Evolutionary conservation across 768 basidiomycete genomes (phyloP).

Genomic region (Tephrocybe sp.): DNA sequence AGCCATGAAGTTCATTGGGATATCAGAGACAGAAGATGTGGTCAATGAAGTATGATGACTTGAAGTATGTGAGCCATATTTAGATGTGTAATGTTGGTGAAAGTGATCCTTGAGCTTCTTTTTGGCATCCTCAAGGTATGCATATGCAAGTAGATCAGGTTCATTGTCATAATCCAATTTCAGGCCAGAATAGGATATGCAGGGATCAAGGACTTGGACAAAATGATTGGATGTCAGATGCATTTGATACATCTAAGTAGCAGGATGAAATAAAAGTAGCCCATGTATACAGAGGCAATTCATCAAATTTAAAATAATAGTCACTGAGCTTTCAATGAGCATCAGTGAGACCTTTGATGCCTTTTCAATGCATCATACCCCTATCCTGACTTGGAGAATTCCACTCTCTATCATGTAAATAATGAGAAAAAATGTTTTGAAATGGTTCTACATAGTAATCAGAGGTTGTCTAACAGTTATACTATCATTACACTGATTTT

Average conservation of each 20-base stretch:
- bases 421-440: too few relatives aligned
- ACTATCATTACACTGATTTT: too few relatives aligned
- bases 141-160: not conserved
- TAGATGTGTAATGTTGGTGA: constrained; percentile 1
- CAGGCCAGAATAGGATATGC: not conserved
- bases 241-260: not conserved
- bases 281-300: constrained; percentile 32
- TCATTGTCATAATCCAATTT: not conserved
- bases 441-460: too few relatives aligned
- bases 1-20: not conserved
- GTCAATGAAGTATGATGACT: not conserved
- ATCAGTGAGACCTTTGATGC: constrained; percentile 21
- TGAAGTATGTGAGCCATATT: not conserved
- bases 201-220: not conserved
- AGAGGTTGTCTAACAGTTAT: too few relatives aligned
- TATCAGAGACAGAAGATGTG: too few relatives aligned
- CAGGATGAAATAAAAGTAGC: too few relatives aligned
- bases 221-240: not conserved
- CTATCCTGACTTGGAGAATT: too few relatives aligned
- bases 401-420: too few relatives aligned
- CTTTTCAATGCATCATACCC: too few relatives aligned
- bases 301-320: constrained; percentile 28
- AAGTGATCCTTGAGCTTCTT: not conserved
- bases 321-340: constrained; percentile 32
- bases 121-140: not conserved